Base-by-base conservation (phyloP, 441 rosid species). In the Gossypium gossypioides region DNA sequence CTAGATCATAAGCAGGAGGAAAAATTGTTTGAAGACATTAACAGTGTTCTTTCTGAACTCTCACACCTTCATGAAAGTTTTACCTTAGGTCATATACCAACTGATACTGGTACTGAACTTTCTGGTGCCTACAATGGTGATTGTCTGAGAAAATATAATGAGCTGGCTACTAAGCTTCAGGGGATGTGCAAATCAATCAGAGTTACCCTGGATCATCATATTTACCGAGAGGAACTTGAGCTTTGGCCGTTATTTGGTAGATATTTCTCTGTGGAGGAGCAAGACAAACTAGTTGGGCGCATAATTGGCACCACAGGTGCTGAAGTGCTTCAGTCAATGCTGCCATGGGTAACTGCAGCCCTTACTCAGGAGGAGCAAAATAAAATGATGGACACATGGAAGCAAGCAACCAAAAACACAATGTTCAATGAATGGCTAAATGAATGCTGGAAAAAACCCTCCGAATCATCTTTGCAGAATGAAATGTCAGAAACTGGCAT, bases 331-430 rank as follows among this genome's bases (percentile, higher is more conserved):
- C 94, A 89, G 65, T 84, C 90, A 7, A 89, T 89, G 94, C 79
- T 89, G 67, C 94, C 94, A 34, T 89, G 94, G 94, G 94, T 89
- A 69, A 89, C 91, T 62, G 83, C 90, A 62, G 94, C 91, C 50
- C 88, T 89, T 59, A 82, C 90, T 63, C 84, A 76, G 75, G 91
- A 84, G 69, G 94, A 89, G 84, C 94, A 87, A 76, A 86, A 84
- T 74, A 82, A 87, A 78, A 80, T 89, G 91, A 87, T 89, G 90
- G 91, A 89, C 80, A 85, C 91, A 0, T 89, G 91, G 94, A 89
- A 87, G 87, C 91, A 89, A 65, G 94, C 91, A 69, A 83, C 94
- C 67, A 87, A 87, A 81, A 89, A 89, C 77, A 89, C 94, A 16
- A 89, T 89, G 94, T 89, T 89, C 68, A 86, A 83, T 71, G 94